A percentile compares a stretch with the other conserved stretches of the same genome.
Conservation (phyloP, 179 eudicot genomes). For the Corrigiola litoralis region DNA sequence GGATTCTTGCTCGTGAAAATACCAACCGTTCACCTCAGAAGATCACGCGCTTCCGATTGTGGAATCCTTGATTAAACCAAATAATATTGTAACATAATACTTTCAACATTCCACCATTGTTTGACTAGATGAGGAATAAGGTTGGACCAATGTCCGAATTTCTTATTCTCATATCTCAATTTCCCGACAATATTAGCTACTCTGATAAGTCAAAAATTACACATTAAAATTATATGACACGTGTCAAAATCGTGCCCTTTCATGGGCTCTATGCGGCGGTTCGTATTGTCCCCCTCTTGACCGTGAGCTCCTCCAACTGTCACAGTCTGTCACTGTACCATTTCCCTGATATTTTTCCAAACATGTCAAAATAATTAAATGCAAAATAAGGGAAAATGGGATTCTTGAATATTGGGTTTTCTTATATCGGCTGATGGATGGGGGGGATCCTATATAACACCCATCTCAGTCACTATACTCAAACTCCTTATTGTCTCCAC, state of each 20-base stretch:
- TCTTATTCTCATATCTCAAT: neutral
- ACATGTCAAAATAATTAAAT: neutral
- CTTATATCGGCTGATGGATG: constrained; percentile 40
- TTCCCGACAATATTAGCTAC: neutral
- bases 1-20: no score
- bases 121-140: no score
- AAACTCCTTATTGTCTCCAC: neutral
- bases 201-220: no score
- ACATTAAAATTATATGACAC: no score
- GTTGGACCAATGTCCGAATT: no score
- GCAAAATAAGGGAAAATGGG: neutral
- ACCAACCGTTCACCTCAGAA: no score
- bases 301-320: constrained; percentile 5
- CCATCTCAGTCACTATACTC: constrained; percentile 8
- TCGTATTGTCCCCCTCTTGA: neutral
- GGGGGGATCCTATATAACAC: constrained; percentile 61
- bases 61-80: no score
- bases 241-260: constrained; percentile 16
- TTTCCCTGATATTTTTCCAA: neutral
- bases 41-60: no score
- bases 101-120: no score
- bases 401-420: constrained; percentile 19
- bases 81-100: no score
- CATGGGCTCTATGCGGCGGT: constrained; percentile 22
- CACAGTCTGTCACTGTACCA: constrained; percentile 19